Conservation (phyloP, 441 rosid genomes). For the Corymbia citriodora region DNA sequence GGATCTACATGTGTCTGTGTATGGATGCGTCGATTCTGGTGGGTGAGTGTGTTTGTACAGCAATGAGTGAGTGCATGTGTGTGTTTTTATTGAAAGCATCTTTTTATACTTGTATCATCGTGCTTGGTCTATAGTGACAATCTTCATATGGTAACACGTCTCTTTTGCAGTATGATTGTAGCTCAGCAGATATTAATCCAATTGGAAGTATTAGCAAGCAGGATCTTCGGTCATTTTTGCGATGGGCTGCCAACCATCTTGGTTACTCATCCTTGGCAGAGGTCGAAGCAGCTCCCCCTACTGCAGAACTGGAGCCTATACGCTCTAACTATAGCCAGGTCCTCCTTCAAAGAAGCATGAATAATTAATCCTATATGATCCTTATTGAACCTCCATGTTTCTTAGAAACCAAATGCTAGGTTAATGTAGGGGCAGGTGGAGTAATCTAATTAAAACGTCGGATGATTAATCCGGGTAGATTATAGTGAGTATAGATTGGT, state of each 20-base stretch:
- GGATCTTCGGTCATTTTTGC: constrained; percentile 76
- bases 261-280: constrained; percentile 88
- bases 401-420: background rate
- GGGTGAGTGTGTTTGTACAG: background rate
- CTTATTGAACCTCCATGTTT: background rate
- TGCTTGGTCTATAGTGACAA: background rate
- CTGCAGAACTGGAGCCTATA: constrained; percentile 95
- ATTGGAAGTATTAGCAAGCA: constrained; percentile 93
- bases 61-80: background rate
- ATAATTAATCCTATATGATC: background rate
- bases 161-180: constrained; percentile 80
- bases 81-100: background rate
- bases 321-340: constrained; percentile 93
- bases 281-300: constrained; percentile 95
- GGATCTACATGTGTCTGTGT: background rate
- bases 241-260: constrained; percentile 86
- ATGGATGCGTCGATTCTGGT: background rate
- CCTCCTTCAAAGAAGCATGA: background rate
- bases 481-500: background rate
- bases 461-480: background rate
- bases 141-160: background rate
- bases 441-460: background rate
- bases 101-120: background rate
- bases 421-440: background rate
- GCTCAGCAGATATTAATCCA: constrained; percentile 96